phyloP scores from a whole-genome alignment of 225 moss, liverwort and hornwort species.

The Rhytidiadelphus loreus region DNA sequence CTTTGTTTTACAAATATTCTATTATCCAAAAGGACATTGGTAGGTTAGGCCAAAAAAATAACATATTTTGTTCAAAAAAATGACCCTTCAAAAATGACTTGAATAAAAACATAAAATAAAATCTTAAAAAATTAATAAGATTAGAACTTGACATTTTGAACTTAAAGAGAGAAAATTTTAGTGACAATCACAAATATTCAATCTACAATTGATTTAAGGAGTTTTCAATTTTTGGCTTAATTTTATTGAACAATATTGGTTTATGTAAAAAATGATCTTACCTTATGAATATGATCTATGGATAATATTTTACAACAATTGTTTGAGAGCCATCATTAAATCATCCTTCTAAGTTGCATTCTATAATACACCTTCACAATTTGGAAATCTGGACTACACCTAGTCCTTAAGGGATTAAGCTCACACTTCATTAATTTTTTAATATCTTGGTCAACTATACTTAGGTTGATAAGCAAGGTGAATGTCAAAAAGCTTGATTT shows the following conservation, averaged over 20 bases:
- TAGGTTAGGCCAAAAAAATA: background rate
- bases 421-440: background rate
- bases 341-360: background rate
- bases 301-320: background rate
- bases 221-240: too few relatives aligned
- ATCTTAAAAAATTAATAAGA: too few relatives aligned
- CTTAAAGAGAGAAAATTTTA: background rate
- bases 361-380: background rate
- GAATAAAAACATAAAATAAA: background rate
- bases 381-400: background rate
- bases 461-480: background rate
- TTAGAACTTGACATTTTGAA: background rate
- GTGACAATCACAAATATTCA: background rate
- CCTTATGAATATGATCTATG: background rate
- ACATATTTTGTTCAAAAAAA: background rate
- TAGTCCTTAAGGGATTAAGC: too few relatives aligned
- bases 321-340: background rate
- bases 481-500: background rate
- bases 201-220: background rate
- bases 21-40: too few relatives aligned
- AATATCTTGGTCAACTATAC: background rate
- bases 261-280: background rate
- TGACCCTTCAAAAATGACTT: background rate
- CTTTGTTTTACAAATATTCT: background rate
- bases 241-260: background rate